Evolutionary conservation across 495 filamentous ascomycete species (phyloP), one percentile per base, ranked within the genome.

Genomic region (Polyplosphaeria fusca): DNA sequence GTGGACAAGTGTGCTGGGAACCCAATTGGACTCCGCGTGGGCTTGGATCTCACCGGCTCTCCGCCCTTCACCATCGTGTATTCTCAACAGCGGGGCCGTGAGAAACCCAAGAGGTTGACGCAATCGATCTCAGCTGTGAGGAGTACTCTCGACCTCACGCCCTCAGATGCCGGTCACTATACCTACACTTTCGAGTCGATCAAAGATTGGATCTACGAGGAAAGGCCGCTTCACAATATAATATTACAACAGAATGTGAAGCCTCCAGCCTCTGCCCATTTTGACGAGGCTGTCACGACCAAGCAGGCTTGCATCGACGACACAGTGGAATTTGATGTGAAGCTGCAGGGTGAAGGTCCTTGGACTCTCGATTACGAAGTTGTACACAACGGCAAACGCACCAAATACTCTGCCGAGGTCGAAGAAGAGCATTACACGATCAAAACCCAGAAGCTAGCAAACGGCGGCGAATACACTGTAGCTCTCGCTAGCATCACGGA

Each of bases 321-420:
- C 49, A 78, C 84, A 23, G 80, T 89, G 4, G 78, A 81, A 22
- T 81, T 91, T 19, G 79, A 86, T 38, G 80, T 97, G 35, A 69
- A 75, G 51, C 80, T 96, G 40, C 72, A 83, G 47, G 93, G 94
- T 27, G 89, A 95, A 55, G 75, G 81, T 18, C 93, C 93, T 0
- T 95, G 89, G 77, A 86, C 74, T n/a, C 68, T 98, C 5, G 89
- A 96, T 61, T 98, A 95, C 73, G 93, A 97, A 67, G 73, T 97
- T 25, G 79, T 96, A n/a, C 87, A 97, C 67, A 84, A 86, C 55
- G 90, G 91, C 28, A 95, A 87, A 73, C 80, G 89, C 46, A 82
- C 78, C 22, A 85, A 86, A 42, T 75, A 85, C 56, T 79, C 78
- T 20, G 74, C 82, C n/a, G 74, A 81, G 5, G 79, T 94, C 38